These are phyloP conservation scores for Erodium moschatum DNA, from an alignment of 441 rosid species.

Conservation along the genomic window DNA sequence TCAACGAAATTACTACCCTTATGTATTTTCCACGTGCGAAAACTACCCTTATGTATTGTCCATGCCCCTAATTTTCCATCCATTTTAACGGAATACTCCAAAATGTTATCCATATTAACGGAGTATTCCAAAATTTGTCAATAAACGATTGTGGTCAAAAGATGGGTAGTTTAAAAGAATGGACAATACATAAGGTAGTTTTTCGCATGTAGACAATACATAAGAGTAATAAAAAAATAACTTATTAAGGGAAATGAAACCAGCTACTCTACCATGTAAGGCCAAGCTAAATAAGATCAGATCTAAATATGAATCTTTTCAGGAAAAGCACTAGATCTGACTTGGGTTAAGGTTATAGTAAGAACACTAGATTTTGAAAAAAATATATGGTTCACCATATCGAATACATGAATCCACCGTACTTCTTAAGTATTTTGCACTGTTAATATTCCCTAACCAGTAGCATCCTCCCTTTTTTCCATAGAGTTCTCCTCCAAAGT, in stretches of 20 bases:
- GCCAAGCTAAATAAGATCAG: background rate
- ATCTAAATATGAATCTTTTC: background rate
- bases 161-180: no score
- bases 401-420: background rate
- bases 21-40: no score
- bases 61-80: no score
- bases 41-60: no score
- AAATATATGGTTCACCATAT: background rate
- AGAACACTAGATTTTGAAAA: background rate
- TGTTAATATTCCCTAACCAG: background rate
- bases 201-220: no score
- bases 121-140: no score
- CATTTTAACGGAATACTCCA: no score
- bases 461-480: background rate
- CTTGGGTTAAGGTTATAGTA: background rate
- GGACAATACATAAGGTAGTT: no score
- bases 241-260: background rate
- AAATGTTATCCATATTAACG: no score
- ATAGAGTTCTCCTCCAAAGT: background rate
- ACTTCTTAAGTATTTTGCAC: background rate
- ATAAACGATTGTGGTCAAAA: no score
- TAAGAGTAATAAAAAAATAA: no score
- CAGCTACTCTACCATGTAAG: slow-evolving; percentile 1
- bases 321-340: background rate
- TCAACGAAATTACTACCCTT: no score